Percentiles rank a stretch among this genome's conserved stretches.
phyloP scores from a whole-genome alignment of 1,284 basidiomycete species.

The Mrakiaceae sp. region DNA sequence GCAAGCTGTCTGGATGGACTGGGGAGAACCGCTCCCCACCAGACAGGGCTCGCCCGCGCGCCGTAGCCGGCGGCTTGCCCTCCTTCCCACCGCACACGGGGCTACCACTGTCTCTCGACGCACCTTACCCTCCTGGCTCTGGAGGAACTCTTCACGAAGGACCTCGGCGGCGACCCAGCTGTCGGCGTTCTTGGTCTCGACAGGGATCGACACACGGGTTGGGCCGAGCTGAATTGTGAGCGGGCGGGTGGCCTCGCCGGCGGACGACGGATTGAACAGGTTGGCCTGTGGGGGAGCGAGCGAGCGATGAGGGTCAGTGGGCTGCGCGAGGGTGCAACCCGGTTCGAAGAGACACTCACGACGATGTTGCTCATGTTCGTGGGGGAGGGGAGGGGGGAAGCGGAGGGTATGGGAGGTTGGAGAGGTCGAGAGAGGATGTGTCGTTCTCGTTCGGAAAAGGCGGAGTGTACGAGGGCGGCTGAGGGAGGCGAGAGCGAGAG shows the following conservation, averaged over 20 bases:
- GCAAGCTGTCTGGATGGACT: not conserved
- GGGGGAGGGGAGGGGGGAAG: not conserved
- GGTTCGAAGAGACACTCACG: not conserved
- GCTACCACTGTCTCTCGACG: conserved; percentile 20
- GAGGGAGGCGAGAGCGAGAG: not conserved
- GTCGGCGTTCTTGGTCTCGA: conserved; percentile 60
- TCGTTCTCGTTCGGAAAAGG: too few relatives aligned
- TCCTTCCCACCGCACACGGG: conserved; percentile 38
- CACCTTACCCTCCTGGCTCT: conserved; percentile 42
- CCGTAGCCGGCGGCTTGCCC: conserved; percentile 18
- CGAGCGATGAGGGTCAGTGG: not conserved
- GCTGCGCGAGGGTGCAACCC: not conserved
- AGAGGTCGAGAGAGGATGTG: not conserved
- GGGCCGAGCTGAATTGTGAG: conserved; percentile 35
- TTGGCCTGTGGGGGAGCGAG: conserved; percentile 3
- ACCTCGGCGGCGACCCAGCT: conserved; percentile 78
- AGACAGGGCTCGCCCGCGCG: too few relatives aligned
- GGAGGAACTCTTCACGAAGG: conserved; percentile 70
- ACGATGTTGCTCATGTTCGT: conserved; percentile 1
- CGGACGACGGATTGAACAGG: conserved; percentile 5
- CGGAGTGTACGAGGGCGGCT: not conserved
- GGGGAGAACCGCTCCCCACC: not conserved
- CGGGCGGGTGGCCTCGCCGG: conserved; percentile 29
- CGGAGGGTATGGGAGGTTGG: not conserved
- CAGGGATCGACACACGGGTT: conserved; percentile 57